Conservation (phyloP, 2,329 filamentous ascomycete species). For the Penicillium oxalicum region DNA sequence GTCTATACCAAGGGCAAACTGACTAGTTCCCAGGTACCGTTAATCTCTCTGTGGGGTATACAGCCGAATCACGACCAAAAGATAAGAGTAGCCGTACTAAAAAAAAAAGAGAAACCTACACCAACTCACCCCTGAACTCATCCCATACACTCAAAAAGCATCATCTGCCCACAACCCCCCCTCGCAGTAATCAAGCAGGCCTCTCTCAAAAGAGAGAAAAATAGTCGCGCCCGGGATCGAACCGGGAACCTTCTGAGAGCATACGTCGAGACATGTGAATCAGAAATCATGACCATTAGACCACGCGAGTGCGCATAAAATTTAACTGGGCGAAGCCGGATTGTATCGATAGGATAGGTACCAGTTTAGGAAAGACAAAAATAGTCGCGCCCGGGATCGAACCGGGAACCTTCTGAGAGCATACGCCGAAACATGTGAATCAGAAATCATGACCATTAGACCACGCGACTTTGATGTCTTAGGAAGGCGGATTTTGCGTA, state of each 20-base stretch:
- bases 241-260: conserved; percentile 3
- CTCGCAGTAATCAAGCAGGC: too few relatives aligned
- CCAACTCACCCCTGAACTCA: neutral
- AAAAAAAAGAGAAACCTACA: neutral
- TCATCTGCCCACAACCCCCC: too few relatives aligned
- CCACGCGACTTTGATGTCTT: conserved; percentile 6
- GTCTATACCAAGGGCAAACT: too few relatives aligned
- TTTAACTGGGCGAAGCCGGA: neutral
- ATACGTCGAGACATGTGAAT: neutral
- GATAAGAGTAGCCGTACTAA: neutral
- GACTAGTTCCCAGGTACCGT: too few relatives aligned
- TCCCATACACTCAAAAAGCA: too few relatives aligned
- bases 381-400: conserved; percentile 4
- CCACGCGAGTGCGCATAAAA: neutral
- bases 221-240: conserved; percentile 4
- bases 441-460: conserved; percentile 10
- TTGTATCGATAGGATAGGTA: neutral
- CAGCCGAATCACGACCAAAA: neutral
- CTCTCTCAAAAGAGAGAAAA: neutral
- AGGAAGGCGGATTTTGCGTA: too few relatives aligned
- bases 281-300: conserved; percentile 8
- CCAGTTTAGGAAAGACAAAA: neutral
- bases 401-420: conserved; percentile 3
- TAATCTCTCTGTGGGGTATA: too few relatives aligned
- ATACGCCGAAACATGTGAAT: conserved; percentile 1